Evolutionary conservation across 495 filamentous ascomycete species (phyloP).

Genomic region (Penicillium subrubescens): DNA sequence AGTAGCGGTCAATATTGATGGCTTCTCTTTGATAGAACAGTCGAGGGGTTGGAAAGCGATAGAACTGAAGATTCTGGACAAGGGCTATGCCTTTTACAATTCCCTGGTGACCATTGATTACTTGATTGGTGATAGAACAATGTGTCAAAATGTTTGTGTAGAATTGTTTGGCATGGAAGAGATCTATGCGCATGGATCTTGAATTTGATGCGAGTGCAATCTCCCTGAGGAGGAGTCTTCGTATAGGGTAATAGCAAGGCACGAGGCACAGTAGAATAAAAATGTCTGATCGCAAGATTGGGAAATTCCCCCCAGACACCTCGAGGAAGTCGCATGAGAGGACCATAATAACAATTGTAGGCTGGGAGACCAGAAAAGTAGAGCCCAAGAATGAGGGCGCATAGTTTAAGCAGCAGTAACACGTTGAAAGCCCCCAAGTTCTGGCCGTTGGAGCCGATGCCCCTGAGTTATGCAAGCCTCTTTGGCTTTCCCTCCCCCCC

Average conservation of each 20-base stretch:
- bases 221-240: not conserved
- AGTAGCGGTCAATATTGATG: not conserved
- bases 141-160: not conserved
- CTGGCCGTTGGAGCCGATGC: conserved; percentile 15
- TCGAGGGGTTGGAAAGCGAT: not conserved
- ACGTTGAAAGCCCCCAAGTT: not conserved
- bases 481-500: not conserved
- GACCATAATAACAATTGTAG: conserved; percentile 18
- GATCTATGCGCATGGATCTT: not conserved
- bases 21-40: not conserved
- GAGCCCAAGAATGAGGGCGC: conserved; percentile 15
- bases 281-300: not conserved
- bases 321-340: not conserved
- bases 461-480: conserved; percentile 30
- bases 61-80: not conserved
- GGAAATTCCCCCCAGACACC: not conserved
- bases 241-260: not conserved
- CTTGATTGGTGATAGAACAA: not conserved
- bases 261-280: not conserved
- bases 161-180: not conserved
- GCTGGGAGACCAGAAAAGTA: conserved; percentile 9
- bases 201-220: not conserved
- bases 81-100: not conserved
- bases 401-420: not conserved
- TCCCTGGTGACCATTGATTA: not conserved